These are phyloP conservation scores for Pleurotus citrinopileatus DNA, from an alignment of 768 basidiomycete species.

Conservation along the genomic window DNA sequence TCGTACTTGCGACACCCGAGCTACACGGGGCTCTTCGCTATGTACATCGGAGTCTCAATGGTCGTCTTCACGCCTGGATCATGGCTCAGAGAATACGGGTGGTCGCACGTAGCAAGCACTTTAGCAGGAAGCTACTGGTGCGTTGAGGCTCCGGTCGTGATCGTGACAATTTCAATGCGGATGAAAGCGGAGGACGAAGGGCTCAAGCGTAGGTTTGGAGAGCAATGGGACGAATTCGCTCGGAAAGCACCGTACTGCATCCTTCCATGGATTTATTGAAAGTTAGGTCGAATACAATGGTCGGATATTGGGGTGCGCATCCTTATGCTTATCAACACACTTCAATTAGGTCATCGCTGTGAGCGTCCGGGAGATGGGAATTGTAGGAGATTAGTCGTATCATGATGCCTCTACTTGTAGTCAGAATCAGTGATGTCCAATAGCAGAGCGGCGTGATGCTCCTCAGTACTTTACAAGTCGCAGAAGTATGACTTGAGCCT, in stretches of 20 bases:
- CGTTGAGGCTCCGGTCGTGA: not conserved
- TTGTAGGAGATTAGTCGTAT: too few relatives aligned
- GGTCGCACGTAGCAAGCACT: not conserved
- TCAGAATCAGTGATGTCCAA: not conserved
- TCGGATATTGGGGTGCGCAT: not conserved
- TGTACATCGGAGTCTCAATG: not conserved
- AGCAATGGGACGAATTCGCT: constrained; percentile 34
- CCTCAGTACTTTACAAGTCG: constrained; percentile 30
- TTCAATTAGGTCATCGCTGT: too few relatives aligned
- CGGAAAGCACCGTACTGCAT: constrained; percentile 23
- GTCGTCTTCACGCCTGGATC: constrained; percentile 7
- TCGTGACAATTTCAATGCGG: constrained; percentile 8
- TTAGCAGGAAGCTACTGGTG: not conserved
- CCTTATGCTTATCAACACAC: too few relatives aligned
- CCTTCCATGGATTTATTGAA: not conserved
- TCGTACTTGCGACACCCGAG: constrained; percentile 32
- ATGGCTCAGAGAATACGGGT: constrained; percentile 12
- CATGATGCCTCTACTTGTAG: too few relatives aligned
- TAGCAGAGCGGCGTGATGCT: not conserved
- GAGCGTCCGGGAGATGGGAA: too few relatives aligned
- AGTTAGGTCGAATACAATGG: not conserved
- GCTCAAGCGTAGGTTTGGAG: constrained; percentile 31
- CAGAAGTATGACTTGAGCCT: constrained; percentile 44
- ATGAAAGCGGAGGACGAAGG: constrained; percentile 27
- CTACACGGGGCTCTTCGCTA: constrained; percentile 17